Evolutionary conservation across 768 basidiomycete genomes (phyloP), one percentile per base, ranked within the genome.

Genomic region (Suillus placidus): DNA sequence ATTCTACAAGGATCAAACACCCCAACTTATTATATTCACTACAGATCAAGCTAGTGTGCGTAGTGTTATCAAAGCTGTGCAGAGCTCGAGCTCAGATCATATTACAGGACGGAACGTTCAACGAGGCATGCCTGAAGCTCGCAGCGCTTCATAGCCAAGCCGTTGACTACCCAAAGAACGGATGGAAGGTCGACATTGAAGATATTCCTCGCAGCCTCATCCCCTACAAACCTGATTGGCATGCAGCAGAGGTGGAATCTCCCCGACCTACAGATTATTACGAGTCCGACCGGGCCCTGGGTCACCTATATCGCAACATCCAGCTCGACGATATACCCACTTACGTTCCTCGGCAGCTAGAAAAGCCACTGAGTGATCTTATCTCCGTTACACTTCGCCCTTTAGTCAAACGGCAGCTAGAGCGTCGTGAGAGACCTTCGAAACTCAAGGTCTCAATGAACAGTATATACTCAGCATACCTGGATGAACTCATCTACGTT

Each of bases 141-240:
- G 91, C 92, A 4, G 77, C 79, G 60, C 74, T 93, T 89, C 71
- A 66, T 63, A 81, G 75, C 66, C 71, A 85, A 80, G 92, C 92
- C 0, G 92, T 94, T 5, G 92, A 93, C 71, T 94, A 91, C 72
- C 87, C 90, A 0, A 94, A 93, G 77, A 88, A 89, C 67, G 92
- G 91, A 10, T 84, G 84, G 43, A 84, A 86, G 2, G 89, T 92
- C 32, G 78, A 88, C 58, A 78, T 89, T 35, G 77, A 79, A 30
- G 71, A 76, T 4, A 73, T 91, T 37, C 91, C 92, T 4, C 74
- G 77, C 13, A 73, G 79, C 0, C 78, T 91, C 18, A 90, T 92
- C 54, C 81, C 82, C 20, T 86, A 83, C 73, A 93, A 90, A 70
- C 92, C 92, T 0, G 92, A 94, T 72, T 94, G 92, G 92, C 86